Conservation (phyloP, 2,329 filamentous ascomycete species). For the Sclerotinia trifoliorum region DNA sequence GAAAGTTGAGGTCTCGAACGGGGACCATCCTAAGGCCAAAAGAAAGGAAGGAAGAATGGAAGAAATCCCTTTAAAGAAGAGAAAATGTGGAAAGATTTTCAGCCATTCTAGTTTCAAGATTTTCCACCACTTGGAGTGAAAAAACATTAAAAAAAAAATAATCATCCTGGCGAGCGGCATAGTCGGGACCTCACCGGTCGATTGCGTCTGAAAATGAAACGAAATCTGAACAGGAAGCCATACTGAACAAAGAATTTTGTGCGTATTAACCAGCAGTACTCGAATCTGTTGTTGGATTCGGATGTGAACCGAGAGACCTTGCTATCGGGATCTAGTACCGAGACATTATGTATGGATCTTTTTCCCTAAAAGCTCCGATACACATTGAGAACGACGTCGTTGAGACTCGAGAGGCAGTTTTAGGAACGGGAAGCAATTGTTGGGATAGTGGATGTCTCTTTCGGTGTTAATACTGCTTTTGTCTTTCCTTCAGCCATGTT, state of each 20-base stretch:
- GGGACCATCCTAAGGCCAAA: neutral
- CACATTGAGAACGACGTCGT: constrained; percentile 7
- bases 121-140: neutral
- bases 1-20: neutral
- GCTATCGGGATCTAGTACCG: constrained; percentile 13
- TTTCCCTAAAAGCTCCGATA: neutral
- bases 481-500: neutral
- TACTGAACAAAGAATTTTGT: neutral
- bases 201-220: neutral
- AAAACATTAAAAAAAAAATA: neutral
- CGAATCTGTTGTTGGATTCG: neutral
- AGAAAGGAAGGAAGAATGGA: too few relatives aligned
- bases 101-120: neutral
- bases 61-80: neutral
- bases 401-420: constrained; percentile 7
- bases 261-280: neutral
- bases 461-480: constrained; percentile 3
- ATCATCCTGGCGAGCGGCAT: too few relatives aligned
- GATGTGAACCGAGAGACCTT: neutral
- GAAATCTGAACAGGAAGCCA: neutral
- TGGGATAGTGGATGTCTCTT: neutral
- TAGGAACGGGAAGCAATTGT: neutral
- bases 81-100: constrained; percentile 7
- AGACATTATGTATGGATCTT: neutral
- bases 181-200: neutral